Evolutionary conservation across 2,329 filamentous ascomycete genomes (phyloP), one percentile per base, ranked within the genome.

Genomic region (Truncatella angustata): DNA sequence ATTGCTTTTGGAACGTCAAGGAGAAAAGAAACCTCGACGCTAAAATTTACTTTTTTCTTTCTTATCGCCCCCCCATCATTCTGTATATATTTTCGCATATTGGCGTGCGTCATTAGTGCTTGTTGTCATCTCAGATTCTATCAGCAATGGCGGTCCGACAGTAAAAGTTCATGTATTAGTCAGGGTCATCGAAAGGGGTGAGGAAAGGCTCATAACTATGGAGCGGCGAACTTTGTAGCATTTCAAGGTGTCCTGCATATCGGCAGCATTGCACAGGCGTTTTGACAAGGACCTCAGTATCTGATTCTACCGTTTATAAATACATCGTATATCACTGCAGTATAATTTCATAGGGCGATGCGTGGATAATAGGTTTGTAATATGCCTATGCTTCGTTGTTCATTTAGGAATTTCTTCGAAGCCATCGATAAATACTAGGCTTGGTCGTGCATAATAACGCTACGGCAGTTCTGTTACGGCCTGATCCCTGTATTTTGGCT

Each of bases 1-100:
- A 9, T 67, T 85, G 4, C 69, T 86, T 1, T 69, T 85, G 18
- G 79, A 83, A 58, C 75, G 77, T 32, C 55, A 62, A 34, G 49
- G 55, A 28, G 64, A 67, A 24, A 66, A 63, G 48, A 66, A 63
- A 55, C 20, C 57, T 30, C 61, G 58, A 16, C 62, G 62, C 49
- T 66, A 50, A 60, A 20, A n/a, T n/a, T n/a, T n/a, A n/a, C n/a
- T n/a, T 24, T 30, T 12, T 16, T 12, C 16, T 6, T 14, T 44
- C 12, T 26, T 32, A 35, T 35, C 43, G 7, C 28, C 1, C 14
- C 28, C 7, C 2, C 28, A 32, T 32, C 28, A 7, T 14, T 14
- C 28, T 32, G 28, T 32, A 32, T 32, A 32, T 32, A 14, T 32
- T 32, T 9, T 32, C 28, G 7, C 7, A 9, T 32, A 14, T 32